Evolutionary conservation across 768 basidiomycete species (phyloP), one percentile per base, ranked within the genome.

Genomic region (Phylloporus sp.): DNA sequence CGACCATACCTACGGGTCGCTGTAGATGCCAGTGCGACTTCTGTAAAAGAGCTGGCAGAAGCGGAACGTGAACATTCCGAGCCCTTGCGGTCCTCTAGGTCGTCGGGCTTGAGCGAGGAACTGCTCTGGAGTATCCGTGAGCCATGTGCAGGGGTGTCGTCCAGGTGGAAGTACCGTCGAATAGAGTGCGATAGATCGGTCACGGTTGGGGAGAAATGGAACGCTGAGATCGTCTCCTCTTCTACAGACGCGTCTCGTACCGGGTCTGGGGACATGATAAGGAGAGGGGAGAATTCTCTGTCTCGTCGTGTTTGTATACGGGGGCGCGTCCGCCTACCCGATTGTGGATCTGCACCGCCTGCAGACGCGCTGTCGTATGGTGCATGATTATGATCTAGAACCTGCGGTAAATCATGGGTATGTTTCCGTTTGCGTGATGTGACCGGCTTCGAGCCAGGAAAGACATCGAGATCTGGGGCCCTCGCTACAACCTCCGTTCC

Each of bases 201-300:
- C 28, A 9, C 15, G 27, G 23, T 24, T 43, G 23, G 20, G 14
- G 42, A 5, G 34, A 37, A 45, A 40, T 26, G 34, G n/a, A 35
- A 26, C 13, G 26, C 28, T 21, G 21, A 32, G n/a, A 44, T 31
- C 29, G 17, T 56, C 18, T 47, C 50, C 18, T 43, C 51, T 17
- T 47, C 47, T 9, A 6, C 13, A 28, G 22, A 5, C 6, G 9
- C 7, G 24, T n/a, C n/a, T 26, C 13, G 42, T 15, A 40, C 42
- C 10, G n/a, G 38, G 6, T 20, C 23, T 3, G 53, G 56, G 26
- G 62, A 47, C 35, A 56, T 48, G 3, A 52, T 18, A 31, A 62
- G 53, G 37, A 64, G 59, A 24, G 62, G 59, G 10, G 62, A 33
- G 10, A 64, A 61, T 35, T 53, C 50, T n/a, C 43, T 13, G 27